Evolutionary conservation across 805 yeast genomes (phyloP).

Genomic region (Schwanniomyces pseudopolymorphus): DNA sequence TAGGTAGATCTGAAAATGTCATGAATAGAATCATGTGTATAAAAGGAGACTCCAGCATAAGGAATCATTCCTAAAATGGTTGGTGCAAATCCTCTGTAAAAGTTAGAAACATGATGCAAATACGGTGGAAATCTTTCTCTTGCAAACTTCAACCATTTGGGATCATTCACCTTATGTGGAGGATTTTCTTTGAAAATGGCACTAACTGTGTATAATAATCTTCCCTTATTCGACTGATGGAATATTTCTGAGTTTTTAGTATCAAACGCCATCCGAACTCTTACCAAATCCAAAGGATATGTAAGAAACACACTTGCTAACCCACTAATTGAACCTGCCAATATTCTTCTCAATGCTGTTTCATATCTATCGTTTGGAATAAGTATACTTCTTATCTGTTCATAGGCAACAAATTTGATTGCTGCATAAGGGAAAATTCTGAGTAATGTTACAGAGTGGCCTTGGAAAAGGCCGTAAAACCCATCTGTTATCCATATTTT

Average conservation of each 20-base stretch:
- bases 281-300: conserved; percentile 85
- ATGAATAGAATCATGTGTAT: conserved; percentile 88
- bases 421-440: conserved; percentile 97
- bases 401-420: conserved; percentile 93
- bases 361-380: conserved; percentile 77
- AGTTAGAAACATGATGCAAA: conserved; percentile 54
- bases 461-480: conserved; percentile 79
- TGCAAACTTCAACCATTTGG: conserved; percentile 35
- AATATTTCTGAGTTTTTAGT: conserved; percentile 43
- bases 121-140: conserved; percentile 31
- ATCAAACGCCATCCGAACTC: conserved; percentile 91
- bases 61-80: conserved; percentile 96
- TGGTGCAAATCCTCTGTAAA: conserved; percentile 92
- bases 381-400: conserved; percentile 77
- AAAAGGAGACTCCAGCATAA: conserved; percentile 95
- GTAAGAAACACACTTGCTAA: conserved; percentile 83
- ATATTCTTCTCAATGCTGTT: conserved; percentile 73
- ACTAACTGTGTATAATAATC: conserved; percentile 29
- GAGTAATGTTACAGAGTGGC: conserved; percentile 89
- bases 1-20: conserved; percentile 71
- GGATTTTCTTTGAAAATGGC: conserved; percentile 37
- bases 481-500: conserved; percentile 73
- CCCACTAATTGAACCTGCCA: conserved; percentile 92
- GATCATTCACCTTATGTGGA: conserved; percentile 32
- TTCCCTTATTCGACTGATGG: conserved; percentile 28